A percentile compares a stretch with the other conserved stretches of the same genome.
phyloP scores from a whole-genome alignment of 371 early-diverging fungal species.

The Lichtheimia corymbifera region DNA sequence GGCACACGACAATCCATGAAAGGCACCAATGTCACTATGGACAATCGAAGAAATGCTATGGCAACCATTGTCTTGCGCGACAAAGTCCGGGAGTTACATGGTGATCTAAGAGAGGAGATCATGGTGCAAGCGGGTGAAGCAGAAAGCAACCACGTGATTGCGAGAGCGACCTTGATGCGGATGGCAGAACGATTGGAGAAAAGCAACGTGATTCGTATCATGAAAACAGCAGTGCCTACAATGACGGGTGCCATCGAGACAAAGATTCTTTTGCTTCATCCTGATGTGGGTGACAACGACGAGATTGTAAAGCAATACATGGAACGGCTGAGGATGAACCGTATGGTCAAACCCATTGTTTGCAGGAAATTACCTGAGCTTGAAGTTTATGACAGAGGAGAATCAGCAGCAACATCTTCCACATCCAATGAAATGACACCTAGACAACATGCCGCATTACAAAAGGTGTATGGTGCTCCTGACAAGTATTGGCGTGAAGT shows the following conservation, averaged over 20 bases:
- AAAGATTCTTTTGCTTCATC: slow-evolving; percentile 16
- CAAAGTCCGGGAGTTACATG: slow-evolving; percentile 15
- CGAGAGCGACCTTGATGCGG: slow-evolving; percentile 14
- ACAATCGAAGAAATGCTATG: slow-evolving; percentile 15
- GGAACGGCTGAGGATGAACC: slow-evolving; percentile 5
- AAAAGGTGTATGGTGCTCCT: slow-evolving; percentile 4
- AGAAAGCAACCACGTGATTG: slow-evolving; percentile 4
- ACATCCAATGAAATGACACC: not conserved
- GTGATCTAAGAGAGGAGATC: slow-evolving; percentile 12
- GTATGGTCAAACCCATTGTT: not conserved
- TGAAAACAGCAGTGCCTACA: slow-evolving; percentile 10
- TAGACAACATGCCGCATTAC: not conserved
- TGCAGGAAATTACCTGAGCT: not conserved
- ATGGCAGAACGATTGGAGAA: slow-evolving; percentile 10
- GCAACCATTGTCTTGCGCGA: slow-evolving; percentile 14
- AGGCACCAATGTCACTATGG: slow-evolving; percentile 13
- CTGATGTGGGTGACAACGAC: slow-evolving; percentile 15
- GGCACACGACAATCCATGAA: slow-evolving; percentile 3
- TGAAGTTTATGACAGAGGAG: no score
- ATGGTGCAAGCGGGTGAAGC: slow-evolving; percentile 1
- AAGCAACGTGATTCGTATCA: not conserved
- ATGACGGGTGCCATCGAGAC: slow-evolving; percentile 14
- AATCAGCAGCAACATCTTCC: not conserved
- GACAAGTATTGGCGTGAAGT: slow-evolving; percentile 16
- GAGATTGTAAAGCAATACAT: slow-evolving; percentile 11